Conservation (phyloP, 495 filamentous ascomycete genomes). For the Ramalina intermedia region DNA sequence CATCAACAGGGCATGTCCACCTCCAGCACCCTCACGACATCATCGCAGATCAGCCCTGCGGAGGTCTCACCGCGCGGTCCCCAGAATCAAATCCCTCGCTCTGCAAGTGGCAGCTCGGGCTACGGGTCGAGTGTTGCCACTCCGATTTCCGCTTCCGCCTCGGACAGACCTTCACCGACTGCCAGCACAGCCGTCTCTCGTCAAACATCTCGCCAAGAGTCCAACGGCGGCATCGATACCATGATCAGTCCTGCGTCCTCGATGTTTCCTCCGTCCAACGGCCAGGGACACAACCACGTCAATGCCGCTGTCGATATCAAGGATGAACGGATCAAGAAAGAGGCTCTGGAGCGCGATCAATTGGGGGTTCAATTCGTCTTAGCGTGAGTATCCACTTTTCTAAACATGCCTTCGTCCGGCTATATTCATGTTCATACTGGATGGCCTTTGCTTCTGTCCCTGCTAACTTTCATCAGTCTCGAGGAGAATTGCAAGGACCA, state of each 20-base stretch:
- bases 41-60: no score
- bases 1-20: no score
- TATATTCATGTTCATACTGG: neutral
- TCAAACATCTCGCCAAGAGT: no score
- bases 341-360: slow-evolving; percentile 62
- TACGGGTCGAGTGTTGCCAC: no score
- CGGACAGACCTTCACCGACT: no score
- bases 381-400: slow-evolving; percentile 49
- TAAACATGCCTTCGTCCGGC: neutral
- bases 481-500: slow-evolving; percentile 94
- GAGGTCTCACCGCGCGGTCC: no score
- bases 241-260: slow-evolving; percentile 6
- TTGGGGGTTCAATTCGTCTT: slow-evolving; percentile 92
- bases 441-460: neutral
- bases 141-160: no score
- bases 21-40: no score
- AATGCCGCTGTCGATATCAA: neutral
- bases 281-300: neutral
- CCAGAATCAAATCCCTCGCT: no score
- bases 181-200: no score
- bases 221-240: slow-evolving; percentile 14
- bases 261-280: neutral
- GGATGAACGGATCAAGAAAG: slow-evolving; percentile 26
- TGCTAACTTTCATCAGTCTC: slow-evolving; percentile 42
- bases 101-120: no score